A percentile compares a stretch with the other conserved stretches of the same genome.
Evolutionary conservation across 2,329 filamentous ascomycete species (phyloP).

Genomic region (Curvularia sp.): DNA sequence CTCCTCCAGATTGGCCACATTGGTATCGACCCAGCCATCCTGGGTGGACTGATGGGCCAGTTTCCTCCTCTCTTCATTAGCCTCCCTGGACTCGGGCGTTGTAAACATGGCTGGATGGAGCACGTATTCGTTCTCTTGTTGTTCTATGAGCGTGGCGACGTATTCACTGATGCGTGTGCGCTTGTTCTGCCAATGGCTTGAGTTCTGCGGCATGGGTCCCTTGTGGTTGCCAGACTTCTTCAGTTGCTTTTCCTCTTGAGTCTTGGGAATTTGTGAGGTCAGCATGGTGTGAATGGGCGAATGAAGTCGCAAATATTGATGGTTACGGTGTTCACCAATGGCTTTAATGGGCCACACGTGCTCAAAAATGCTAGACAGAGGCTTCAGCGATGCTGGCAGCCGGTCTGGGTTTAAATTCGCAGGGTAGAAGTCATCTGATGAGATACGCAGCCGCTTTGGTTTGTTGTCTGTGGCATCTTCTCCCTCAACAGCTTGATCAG

Average conservation of each 20-base stretch:
- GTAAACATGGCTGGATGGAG: slow-evolving; percentile 79
- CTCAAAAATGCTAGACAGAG: slow-evolving; percentile 81
- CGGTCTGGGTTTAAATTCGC: slow-evolving; percentile 50
- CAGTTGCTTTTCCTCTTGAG: slow-evolving; percentile 69
- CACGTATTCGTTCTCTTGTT: slow-evolving; percentile 82
- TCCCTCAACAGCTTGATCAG: slow-evolving; percentile 8
- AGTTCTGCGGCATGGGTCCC: slow-evolving; percentile 65
- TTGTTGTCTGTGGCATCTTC: slow-evolving; percentile 22
- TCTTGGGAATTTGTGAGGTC: slow-evolving; percentile 73
- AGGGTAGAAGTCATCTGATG: slow-evolving; percentile 60
- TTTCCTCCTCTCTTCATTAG: slow-evolving; percentile 62
- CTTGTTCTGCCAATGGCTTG: slow-evolving; percentile 73
- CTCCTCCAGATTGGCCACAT: slow-evolving; percentile 70
- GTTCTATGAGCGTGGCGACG: slow-evolving; percentile 73
- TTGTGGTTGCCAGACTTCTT: slow-evolving; percentile 52
- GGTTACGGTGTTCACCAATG: slow-evolving; percentile 77
- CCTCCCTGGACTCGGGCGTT: slow-evolving; percentile 62
- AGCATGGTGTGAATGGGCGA: slow-evolving; percentile 88
- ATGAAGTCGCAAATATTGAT: slow-evolving; percentile 72
- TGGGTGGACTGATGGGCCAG: slow-evolving; percentile 56
- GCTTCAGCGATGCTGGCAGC: slow-evolving; percentile 57
- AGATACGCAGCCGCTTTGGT: slow-evolving; percentile 44
- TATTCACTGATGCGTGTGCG: slow-evolving; percentile 84
- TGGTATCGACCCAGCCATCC: slow-evolving; percentile 83
- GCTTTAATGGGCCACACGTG: slow-evolving; percentile 90